Conservation (phyloP, 495 filamentous ascomycete species). For the Thozetella sp. region DNA sequence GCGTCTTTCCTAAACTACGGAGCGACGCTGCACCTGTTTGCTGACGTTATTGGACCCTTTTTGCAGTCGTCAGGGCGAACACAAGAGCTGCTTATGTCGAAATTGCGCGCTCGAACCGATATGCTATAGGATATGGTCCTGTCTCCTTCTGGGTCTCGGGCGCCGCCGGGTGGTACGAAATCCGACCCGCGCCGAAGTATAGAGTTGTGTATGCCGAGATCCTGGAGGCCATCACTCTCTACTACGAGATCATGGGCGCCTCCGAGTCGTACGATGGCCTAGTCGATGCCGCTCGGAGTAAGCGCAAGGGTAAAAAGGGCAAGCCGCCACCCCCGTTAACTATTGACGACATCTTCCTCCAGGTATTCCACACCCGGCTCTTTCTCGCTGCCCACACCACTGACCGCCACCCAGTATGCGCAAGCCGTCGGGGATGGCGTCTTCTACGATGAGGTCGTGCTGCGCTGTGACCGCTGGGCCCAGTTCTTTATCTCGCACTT, state of each 20-base stretch:
- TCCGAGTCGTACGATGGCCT: constrained; percentile 28
- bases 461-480: constrained; percentile 32
- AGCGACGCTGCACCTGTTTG: not conserved
- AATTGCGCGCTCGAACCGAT: constrained; percentile 62
- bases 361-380: constrained; percentile 28
- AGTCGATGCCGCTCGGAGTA: constrained; percentile 30
- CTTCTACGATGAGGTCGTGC: constrained; percentile 35
- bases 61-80: constrained; percentile 46
- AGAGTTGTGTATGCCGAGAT: constrained; percentile 63
- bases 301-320: constrained; percentile 23
- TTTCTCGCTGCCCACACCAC: constrained; percentile 6
- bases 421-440: constrained; percentile 40
- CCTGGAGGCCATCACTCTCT: constrained; percentile 67
- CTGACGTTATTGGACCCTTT: constrained; percentile 23
- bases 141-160: constrained; percentile 78
- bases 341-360: constrained; percentile 35
- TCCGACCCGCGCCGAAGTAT: constrained; percentile 65
- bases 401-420: constrained; percentile 34
- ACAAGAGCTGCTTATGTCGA: constrained; percentile 58
- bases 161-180: constrained; percentile 77
- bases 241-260: constrained; percentile 60
- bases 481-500: constrained; percentile 44
- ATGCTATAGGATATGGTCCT: constrained; percentile 69
- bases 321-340: constrained; percentile 14
- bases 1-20: constrained; percentile 2